Percentiles rank a stretch among this genome's conserved stretches.
Conservation (phyloP, 2,329 filamentous ascomycete genomes). For the Colletotrichum chrysophilum region DNA sequence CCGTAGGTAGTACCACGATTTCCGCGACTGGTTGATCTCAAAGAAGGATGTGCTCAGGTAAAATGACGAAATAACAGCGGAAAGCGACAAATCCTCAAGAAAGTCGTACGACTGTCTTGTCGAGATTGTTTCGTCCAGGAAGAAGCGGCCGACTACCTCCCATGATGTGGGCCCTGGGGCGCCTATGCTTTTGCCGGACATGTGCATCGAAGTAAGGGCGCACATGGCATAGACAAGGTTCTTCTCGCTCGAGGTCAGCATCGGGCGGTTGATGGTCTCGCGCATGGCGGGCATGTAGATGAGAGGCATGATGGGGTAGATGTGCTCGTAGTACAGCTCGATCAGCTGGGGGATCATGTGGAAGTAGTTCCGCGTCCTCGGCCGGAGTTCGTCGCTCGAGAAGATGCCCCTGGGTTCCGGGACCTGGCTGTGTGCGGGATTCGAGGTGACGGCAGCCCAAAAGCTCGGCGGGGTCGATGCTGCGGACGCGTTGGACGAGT, state of each 20-base stretch:
- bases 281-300: slow-evolving; percentile 61
- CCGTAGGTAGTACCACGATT: slow-evolving; percentile 66
- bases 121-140: slow-evolving; percentile 63
- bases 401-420: slow-evolving; percentile 41
- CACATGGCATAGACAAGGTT: slow-evolving; percentile 62
- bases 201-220: slow-evolving; percentile 57
- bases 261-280: slow-evolving; percentile 48
- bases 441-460: slow-evolving; percentile 33
- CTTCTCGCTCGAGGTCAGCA: slow-evolving; percentile 40
- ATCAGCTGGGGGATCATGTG: slow-evolving; percentile 59
- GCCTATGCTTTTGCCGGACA: slow-evolving; percentile 47
- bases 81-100: slow-evolving; percentile 58
- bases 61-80: slow-evolving; percentile 66
- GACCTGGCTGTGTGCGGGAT: slow-evolving; percentile 28
- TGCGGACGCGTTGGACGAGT: slow-evolving; percentile 23
- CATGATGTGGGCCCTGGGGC: slow-evolving; percentile 44
- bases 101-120: slow-evolving; percentile 63
- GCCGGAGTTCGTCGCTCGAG: slow-evolving; percentile 50
- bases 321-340: slow-evolving; percentile 65
- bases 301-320: slow-evolving; percentile 69
- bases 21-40: slow-evolving; percentile 65
- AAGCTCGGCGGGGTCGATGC: slow-evolving; percentile 31
- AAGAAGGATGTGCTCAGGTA: slow-evolving; percentile 67
- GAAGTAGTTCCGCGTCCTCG: slow-evolving; percentile 43
- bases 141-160: slow-evolving; percentile 57